phyloP scores from a whole-genome alignment of 768 basidiomycete genomes.

The Crassisporium funariophilum region DNA sequence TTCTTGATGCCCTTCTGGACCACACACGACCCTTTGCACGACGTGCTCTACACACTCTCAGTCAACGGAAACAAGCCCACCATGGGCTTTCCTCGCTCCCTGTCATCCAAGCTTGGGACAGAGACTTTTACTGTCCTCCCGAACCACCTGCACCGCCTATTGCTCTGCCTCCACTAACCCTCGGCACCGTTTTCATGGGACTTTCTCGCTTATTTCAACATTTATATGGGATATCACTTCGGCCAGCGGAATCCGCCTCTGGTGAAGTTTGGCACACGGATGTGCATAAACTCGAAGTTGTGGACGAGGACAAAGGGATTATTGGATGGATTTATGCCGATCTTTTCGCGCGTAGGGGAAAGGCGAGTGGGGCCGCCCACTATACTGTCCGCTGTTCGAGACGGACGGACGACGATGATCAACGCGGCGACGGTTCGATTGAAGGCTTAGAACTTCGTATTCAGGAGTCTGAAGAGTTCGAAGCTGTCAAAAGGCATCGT shows the following conservation, averaged over 20 bases:
- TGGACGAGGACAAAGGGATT: conserved; percentile 84
- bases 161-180: conserved; percentile 72
- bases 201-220: conserved; percentile 87
- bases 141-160: conserved; percentile 76
- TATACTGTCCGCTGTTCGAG: conserved; percentile 97
- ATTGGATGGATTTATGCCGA: conserved; percentile 97
- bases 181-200: conserved; percentile 91
- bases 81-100: conserved; percentile 60
- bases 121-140: conserved; percentile 89
- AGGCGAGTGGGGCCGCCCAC: conserved; percentile 91
- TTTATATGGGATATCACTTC: conserved; percentile 84
- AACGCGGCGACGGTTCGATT: conserved; percentile 56
- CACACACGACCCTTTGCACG: conserved; percentile 81
- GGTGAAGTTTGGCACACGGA: conserved; percentile 91
- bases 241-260: conserved; percentile 62
- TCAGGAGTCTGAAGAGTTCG: conserved; percentile 60
- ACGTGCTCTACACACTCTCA: conserved; percentile 67
- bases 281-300: conserved; percentile 90
- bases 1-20: conserved; percentile 78
- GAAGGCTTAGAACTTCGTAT: conserved; percentile 43
- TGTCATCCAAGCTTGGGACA: conserved; percentile 91
- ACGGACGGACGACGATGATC: conserved; percentile 90
- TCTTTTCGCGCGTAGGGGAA: conserved; percentile 81
- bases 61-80: conserved; percentile 73
- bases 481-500: conserved; percentile 58